Conservation (phyloP, 805 yeast genomes). For the Debaryomyces tyrocola region DNA sequence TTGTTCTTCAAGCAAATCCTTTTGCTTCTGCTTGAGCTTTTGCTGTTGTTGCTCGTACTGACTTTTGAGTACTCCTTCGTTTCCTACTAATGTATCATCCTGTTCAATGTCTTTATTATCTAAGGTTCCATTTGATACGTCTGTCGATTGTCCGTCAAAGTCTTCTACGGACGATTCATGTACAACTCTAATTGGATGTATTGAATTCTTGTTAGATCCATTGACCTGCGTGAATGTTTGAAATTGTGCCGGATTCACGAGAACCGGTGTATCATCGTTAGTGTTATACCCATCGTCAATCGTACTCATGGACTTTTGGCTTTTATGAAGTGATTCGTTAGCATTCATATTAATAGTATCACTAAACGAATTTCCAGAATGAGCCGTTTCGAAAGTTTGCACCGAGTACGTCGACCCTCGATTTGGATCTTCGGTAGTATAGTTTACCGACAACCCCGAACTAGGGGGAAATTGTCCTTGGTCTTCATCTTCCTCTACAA, state of each 20-base stretch:
- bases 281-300: constrained; percentile 19
- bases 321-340: not conserved
- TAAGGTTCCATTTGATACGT: constrained; percentile 1
- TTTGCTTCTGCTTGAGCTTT: not conserved
- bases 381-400: constrained; percentile 31
- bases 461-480: constrained; percentile 9
- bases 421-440: not conserved
- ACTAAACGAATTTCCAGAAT: constrained; percentile 9
- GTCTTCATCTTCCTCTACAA: constrained; percentile 19
- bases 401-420: constrained; percentile 14
- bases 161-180: constrained; percentile 4
- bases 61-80: constrained; percentile 1
- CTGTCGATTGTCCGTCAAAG: constrained; percentile 4
- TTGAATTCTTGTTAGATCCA: constrained; percentile 1
- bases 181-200: constrained; percentile 9
- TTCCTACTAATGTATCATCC: constrained; percentile 27
- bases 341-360: not conserved
- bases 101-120: constrained; percentile 8
- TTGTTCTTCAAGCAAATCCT: not conserved
- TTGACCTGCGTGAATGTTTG: constrained; percentile 17
- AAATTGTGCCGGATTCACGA: constrained; percentile 24
- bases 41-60: not conserved
- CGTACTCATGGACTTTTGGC: constrained; percentile 17
- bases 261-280: constrained; percentile 23
- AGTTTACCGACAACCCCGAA: constrained; percentile 6